These are phyloP conservation scores for Thielaviopsis musarum DNA, from an alignment of 2,329 filamentous ascomycete genomes.

Conservation along the genomic window DNA sequence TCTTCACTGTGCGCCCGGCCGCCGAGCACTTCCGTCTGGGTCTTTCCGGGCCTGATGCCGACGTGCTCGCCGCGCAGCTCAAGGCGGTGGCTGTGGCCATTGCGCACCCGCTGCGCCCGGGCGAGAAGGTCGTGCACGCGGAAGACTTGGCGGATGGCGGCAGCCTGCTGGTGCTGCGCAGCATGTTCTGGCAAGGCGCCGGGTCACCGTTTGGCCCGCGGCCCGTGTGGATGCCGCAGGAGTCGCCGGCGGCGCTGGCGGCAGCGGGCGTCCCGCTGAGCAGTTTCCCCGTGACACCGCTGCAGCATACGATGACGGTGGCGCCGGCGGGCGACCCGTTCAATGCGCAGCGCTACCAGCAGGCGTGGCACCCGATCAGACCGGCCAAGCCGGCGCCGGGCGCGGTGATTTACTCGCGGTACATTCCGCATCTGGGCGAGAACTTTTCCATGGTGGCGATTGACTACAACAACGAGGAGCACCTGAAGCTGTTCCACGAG, in stretches of 20 bases:
- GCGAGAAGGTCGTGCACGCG: slow-evolving; percentile 16
- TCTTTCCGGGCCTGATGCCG: slow-evolving; percentile 24
- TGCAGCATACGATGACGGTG: slow-evolving; percentile 28
- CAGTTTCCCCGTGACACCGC: slow-evolving; percentile 31
- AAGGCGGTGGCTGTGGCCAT: slow-evolving; percentile 31
- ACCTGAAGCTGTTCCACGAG: slow-evolving; percentile 54
- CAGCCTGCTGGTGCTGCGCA: slow-evolving; percentile 27
- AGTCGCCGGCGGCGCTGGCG: slow-evolving; percentile 22
- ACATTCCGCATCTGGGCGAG: slow-evolving; percentile 58
- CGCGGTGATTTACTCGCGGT: slow-evolving; percentile 59
- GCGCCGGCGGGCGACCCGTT: slow-evolving; percentile 24
- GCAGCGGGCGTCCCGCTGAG: slow-evolving; percentile 21
- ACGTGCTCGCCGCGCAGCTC: slow-evolving; percentile 23
- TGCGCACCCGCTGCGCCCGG: slow-evolving; percentile 26
- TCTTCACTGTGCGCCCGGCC: slow-evolving; percentile 32
- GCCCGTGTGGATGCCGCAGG: slow-evolving; percentile 40
- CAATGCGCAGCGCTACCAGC: slow-evolving; percentile 25
- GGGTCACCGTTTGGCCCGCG: slow-evolving; percentile 50
- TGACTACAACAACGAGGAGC: slow-evolving; percentile 45
- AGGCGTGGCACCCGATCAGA: slow-evolving; percentile 53
- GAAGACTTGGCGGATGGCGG: slow-evolving; percentile 15
- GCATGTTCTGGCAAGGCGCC: slow-evolving; percentile 54
- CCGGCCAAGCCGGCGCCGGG: slow-evolving; percentile 55
- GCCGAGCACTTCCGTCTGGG: slow-evolving; percentile 33
- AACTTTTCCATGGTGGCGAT: slow-evolving; percentile 64